These are phyloP conservation scores for Chlamydomonas incerta DNA, from an alignment of 139 green algal genomes.

Conservation along the genomic window DNA sequence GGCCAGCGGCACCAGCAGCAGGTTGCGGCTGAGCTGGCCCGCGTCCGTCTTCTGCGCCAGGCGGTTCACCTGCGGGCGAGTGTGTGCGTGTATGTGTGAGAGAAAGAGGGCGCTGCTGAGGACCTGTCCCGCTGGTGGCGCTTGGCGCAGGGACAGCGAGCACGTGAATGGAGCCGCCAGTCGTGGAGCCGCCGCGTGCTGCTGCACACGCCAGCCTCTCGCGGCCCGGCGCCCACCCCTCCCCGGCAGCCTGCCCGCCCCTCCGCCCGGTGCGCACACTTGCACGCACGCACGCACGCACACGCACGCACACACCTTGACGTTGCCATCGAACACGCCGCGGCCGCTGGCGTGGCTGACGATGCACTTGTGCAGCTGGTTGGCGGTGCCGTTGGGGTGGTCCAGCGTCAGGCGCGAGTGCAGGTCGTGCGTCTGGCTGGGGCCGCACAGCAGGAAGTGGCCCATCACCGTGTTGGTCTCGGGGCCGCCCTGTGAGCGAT, in stretches of 20 bases:
- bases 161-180: no score
- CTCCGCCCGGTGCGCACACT: no score
- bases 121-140: no score
- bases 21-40: constrained; percentile 93
- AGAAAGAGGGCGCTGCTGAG: no score
- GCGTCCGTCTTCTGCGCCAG: constrained; percentile 96
- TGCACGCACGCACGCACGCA: no score
- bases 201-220: no score
- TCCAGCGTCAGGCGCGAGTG: constrained; percentile 88
- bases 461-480: constrained; percentile 81
- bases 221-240: not conserved
- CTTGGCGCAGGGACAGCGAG: no score
- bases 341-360: constrained; percentile 74
- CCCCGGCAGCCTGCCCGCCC: no score
- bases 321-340: constrained; percentile 98
- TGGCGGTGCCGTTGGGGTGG: constrained; percentile 78
- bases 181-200: no score
- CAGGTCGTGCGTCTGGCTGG: constrained; percentile 94
- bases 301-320: constrained; percentile 67
- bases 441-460: constrained; percentile 92
- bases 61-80: constrained; percentile 87
- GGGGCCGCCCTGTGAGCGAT: constrained; percentile 55
- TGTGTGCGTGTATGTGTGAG: no score
- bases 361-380: constrained; percentile 99
- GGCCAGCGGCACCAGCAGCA: constrained; percentile 92